Evolutionary conservation across 2,329 filamentous ascomycete species (phyloP).

Genomic region (Venturia effusa): DNA sequence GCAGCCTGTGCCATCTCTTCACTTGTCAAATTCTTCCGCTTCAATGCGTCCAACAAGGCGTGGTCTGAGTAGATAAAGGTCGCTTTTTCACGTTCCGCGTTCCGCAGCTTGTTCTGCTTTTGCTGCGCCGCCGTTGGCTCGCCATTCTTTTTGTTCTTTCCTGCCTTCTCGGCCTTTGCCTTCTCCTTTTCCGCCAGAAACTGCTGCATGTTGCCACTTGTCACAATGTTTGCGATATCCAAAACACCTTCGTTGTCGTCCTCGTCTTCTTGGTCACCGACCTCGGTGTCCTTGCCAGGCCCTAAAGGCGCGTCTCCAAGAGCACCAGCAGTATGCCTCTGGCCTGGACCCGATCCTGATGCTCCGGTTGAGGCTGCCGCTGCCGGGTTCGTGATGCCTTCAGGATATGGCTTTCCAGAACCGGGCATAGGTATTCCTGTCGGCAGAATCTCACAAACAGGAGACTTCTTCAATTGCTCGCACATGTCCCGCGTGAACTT

Average conservation of each 20-base stretch:
- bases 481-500: constrained; percentile 52
- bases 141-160: constrained; percentile 39
- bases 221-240: constrained; percentile 76
- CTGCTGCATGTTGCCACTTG: constrained; percentile 65
- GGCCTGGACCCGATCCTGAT: constrained; percentile 33
- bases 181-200: constrained; percentile 75
- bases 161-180: constrained; percentile 60
- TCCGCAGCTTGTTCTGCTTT: constrained; percentile 55
- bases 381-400: constrained; percentile 39
- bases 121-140: constrained; percentile 49
- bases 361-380: constrained; percentile 46
- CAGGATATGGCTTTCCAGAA: constrained; percentile 29
- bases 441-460: constrained; percentile 51
- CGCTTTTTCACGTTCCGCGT: constrained; percentile 58
- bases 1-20: constrained; percentile 40
- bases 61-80: constrained; percentile 66
- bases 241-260: constrained; percentile 57
- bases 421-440: constrained; percentile 43
- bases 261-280: constrained; percentile 38
- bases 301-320: constrained; percentile 38
- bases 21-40: constrained; percentile 36
- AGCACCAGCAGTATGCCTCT: constrained; percentile 28
- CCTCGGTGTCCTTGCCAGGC: constrained; percentile 44
- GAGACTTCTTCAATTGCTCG: constrained; percentile 53
- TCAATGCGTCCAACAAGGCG: constrained; percentile 42